Evolutionary conservation across 148 eudicot species (phyloP).

Genomic region (Cornus controversa): DNA sequence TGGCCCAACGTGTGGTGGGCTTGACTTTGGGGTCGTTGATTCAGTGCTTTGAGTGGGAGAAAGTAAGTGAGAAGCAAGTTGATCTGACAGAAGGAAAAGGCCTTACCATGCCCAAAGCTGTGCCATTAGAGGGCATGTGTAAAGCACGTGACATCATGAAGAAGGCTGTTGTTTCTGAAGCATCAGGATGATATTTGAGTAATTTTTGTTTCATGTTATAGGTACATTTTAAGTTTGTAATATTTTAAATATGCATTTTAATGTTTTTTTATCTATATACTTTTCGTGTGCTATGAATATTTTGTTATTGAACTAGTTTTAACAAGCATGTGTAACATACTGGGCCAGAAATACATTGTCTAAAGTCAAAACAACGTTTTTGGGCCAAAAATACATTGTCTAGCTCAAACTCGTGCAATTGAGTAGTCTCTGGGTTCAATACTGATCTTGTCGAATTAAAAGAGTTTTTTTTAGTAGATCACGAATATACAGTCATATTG

Average conservation of each 20-base stretch:
- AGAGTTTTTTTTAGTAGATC: too few relatives aligned
- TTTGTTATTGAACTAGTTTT: not conserved
- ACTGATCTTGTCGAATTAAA: too few relatives aligned
- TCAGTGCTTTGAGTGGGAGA: slow-evolving; percentile 47
- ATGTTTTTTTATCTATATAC: too few relatives aligned
- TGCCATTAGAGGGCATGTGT: slow-evolving; percentile 25
- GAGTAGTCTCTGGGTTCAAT: too few relatives aligned
- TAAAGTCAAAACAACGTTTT: too few relatives aligned
- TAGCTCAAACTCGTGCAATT: too few relatives aligned
- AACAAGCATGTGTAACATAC: too few relatives aligned
- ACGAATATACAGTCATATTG: too few relatives aligned
- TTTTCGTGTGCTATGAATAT: not conserved
- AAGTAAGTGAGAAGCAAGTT: slow-evolving; percentile 15
- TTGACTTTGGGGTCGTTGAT: slow-evolving; percentile 34
- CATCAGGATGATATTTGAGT: too few relatives aligned
- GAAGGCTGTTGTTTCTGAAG: not conserved
- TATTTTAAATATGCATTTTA: too few relatives aligned
- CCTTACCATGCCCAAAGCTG: slow-evolving; percentile 27
- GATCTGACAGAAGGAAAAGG: slow-evolving; percentile 35
- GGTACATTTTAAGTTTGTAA: not conserved
- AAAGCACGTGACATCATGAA: slow-evolving; percentile 12
- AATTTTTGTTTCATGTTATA: not conserved
- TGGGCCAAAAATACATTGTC: too few relatives aligned
- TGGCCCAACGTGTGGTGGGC: slow-evolving; percentile 29
- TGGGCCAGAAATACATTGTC: too few relatives aligned